phyloP scores from a whole-genome alignment of 345 rosid species.

The Pelargonium nanum region DNA sequence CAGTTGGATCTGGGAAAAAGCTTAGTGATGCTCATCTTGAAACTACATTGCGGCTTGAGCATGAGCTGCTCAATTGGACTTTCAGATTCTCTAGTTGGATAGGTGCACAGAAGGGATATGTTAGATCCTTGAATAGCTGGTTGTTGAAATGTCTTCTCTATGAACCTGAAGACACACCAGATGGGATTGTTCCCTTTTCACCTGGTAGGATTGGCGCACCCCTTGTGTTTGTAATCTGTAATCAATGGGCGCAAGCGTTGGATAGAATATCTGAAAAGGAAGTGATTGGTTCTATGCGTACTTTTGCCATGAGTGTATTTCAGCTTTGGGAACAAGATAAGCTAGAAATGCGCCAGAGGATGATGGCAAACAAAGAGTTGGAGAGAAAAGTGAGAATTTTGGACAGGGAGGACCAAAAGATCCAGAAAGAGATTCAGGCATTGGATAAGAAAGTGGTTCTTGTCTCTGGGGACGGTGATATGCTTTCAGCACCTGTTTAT shows the following conservation, averaged over 20 bases:
- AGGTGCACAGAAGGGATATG: slow-evolving; percentile 64
- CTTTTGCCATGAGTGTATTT: slow-evolving; percentile 50
- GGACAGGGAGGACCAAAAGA: slow-evolving; percentile 74
- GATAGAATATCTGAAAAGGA: slow-evolving; percentile 74
- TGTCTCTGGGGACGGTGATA: slow-evolving; percentile 29
- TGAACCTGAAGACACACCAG: slow-evolving; percentile 86
- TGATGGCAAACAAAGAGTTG: slow-evolving; percentile 48
- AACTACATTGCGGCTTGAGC: slow-evolving; percentile 62
- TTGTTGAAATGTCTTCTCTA: slow-evolving; percentile 67
- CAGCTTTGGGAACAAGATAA: slow-evolving; percentile 81
- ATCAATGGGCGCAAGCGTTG: slow-evolving; percentile 88
- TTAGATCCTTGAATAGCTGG: slow-evolving; percentile 74
- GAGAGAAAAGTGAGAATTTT: slow-evolving; percentile 51
- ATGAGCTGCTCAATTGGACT: slow-evolving; percentile 68
- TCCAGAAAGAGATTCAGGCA: slow-evolving; percentile 85
- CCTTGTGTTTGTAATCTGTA: slow-evolving; percentile 76
- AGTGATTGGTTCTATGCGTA: slow-evolving; percentile 66
- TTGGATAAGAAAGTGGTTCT: slow-evolving; percentile 64
- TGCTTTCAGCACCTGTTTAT: slow-evolving; percentile 35
- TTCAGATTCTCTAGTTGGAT: slow-evolving; percentile 67
- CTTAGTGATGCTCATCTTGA: slow-evolving; percentile 53
- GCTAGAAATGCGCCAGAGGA: slow-evolving; percentile 33
- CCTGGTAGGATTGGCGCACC: slow-evolving; percentile 97
- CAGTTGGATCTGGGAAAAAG: slow-evolving; percentile 50
- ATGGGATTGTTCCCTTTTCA: slow-evolving; percentile 80